These are phyloP conservation scores for Phytophthora foliorum DNA, from an alignment of 352 stramenopile species.

Conservation along the genomic window DNA sequence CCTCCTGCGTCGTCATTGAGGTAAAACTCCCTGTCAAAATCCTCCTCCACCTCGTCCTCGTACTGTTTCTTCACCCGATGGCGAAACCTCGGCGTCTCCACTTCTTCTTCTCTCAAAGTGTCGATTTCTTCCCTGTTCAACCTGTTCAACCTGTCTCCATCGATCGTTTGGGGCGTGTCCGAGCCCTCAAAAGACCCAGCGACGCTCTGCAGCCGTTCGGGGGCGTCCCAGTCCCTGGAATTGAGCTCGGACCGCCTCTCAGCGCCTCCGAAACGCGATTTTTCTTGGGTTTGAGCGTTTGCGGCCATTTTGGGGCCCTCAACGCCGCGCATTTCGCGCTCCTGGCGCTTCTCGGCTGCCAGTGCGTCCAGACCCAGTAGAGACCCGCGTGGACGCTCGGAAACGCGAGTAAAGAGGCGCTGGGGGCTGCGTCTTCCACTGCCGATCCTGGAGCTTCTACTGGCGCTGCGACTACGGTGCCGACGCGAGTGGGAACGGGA, in stretches of 20 bases:
- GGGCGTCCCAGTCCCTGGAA: constrained; percentile 80
- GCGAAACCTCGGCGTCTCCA: no score
- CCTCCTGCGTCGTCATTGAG: constrained; percentile 91
- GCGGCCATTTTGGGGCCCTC: background rate
- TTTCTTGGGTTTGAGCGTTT: constrained; percentile 4
- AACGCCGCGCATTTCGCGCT: constrained; percentile 30
- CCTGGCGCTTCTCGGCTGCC: constrained; percentile 66
- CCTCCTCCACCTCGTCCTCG: constrained; percentile 87
- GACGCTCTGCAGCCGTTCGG: constrained; percentile 75
- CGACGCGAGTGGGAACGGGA: constrained; percentile 2
- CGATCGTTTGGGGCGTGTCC: constrained; percentile 50
- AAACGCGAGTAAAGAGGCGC: constrained; percentile 25
- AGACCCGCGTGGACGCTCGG: constrained; percentile 37
- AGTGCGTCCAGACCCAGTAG: constrained; percentile 70
- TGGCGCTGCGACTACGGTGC: constrained; percentile 29
- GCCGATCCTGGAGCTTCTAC: constrained; percentile 15
- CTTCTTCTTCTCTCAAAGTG: background rate
- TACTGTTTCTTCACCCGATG: constrained; percentile 89
- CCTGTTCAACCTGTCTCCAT: constrained; percentile 48
- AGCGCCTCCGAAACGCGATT: constrained; percentile 28
- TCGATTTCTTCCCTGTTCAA: constrained; percentile 1
- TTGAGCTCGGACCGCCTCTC: constrained; percentile 51
- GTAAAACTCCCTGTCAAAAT: constrained; percentile 97
- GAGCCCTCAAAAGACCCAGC: constrained; percentile 5
- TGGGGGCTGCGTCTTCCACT: constrained; percentile 16